Evolutionary conservation across 306 rosid genomes (phyloP), one percentile per base, ranked within the genome.

Genomic region (Fragaria ananassa): DNA sequence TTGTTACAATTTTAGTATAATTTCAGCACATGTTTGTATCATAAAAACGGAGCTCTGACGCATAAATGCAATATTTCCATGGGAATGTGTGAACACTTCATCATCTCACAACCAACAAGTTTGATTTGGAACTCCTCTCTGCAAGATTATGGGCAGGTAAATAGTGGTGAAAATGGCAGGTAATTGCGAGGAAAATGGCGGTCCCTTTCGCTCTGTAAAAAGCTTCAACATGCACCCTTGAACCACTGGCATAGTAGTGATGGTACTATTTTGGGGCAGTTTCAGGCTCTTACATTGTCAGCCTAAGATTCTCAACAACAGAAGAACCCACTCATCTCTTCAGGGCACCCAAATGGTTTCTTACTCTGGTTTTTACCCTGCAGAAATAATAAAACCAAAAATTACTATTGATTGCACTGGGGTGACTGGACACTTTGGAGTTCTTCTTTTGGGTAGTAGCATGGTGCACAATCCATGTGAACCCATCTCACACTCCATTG

Each of bases 391-490:
- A 42, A 60, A 27, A 12, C 4, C 67, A 31, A 13, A 13, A 62
- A 0, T 25, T 58, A 25, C 35, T 4, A 25, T 61, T 35, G 69
- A 64, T 64, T 64, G 25, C 69, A 17, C 46, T 64, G 44, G 13
- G 35, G 50, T 45, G 11, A 45, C 50, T 10, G 50, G 15, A 4
- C 51, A 12, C 45, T n/a, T 15, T 15, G 1, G 11, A 34, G 44
- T 34, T 61, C 10, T 34, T 61, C 10, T 61, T 31, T 6, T 31
- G 69, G 37, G 37, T 35, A 8, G 46, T 63, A 17, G 44, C 1
- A 17, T 62, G 76, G 79, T 80, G 84, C 83, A 67, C 25, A 53
- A 53, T 83, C 84, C 89, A 82, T 88, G 87, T 84, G 88, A 85
- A 81, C 70, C 80, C 83, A 75, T 50, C 63, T 41, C 49, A 39